Evolutionary conservation across 345 rosid species (phyloP).

Genomic region (Physaria fendleri): DNA sequence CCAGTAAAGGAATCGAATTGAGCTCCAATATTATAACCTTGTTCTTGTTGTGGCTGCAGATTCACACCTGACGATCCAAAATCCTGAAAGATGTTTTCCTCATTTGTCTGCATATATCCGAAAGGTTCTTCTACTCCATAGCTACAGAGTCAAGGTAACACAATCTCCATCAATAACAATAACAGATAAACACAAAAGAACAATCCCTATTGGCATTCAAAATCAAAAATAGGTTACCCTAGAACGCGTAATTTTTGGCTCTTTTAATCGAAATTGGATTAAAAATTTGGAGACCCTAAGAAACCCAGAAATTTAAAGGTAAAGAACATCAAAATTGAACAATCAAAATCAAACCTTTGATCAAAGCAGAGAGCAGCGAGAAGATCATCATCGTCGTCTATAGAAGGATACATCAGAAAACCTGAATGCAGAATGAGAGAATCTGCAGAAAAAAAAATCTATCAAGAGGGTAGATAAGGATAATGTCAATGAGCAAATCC

Average conservation of each 20-base stretch:
- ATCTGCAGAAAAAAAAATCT: background rate
- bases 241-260: background rate
- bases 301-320: background rate
- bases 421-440: constrained; percentile 10
- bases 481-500: too few species aligned
- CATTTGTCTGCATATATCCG: constrained; percentile 6
- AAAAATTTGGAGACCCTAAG: background rate
- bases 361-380: constrained; percentile 29
- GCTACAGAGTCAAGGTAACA: constrained; percentile 8
- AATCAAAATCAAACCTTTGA: constrained; percentile 24
- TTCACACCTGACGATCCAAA: constrained; percentile 18
- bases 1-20: constrained; percentile 20
- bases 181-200: background rate
- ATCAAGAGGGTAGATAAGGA: background rate
- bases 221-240: background rate
- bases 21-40: constrained; percentile 11
- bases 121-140: constrained; percentile 24
- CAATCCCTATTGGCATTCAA: background rate
- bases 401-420: constrained; percentile 13
- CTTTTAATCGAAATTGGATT: too few species aligned
- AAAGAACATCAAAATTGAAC: background rate
- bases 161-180: constrained; percentile 1
- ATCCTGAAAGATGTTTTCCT: constrained; percentile 11
- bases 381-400: constrained; percentile 12
- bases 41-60: constrained; percentile 7